Evolutionary conservation across 2,329 filamentous ascomycete species (phyloP), one percentile per base, ranked within the genome.

Genomic region (Clarireedia hainanense): DNA sequence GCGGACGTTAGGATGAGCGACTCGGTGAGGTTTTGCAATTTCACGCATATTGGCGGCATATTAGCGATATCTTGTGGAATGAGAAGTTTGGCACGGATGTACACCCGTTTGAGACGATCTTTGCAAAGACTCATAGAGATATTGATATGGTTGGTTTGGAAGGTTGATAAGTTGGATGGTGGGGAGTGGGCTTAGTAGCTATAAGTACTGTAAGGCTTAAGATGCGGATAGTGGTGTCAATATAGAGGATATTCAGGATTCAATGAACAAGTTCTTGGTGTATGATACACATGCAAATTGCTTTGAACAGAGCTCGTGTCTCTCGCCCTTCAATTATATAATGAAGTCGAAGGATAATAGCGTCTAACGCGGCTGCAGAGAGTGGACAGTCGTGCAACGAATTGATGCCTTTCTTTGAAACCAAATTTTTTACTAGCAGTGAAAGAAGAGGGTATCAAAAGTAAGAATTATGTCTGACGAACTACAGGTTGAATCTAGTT

Each of bases 401-500:
- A 30, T 30, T 2, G 7, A 30, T 9, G 27, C 27, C 2, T 9
- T 30, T 30, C 6, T 7, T 9, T 9, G 27, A 9, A 30, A 9
- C 7, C 7, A 10, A 30, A 7, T 2, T 30, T 20, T 20, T 3
- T 30, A 30, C 27, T 9, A 9, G 6, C 7, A 7, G 27, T 9
- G 6, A 30, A 46, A 26, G 14, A 14, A 14, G 58, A 37, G 58
- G 51, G 10, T 68, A 68, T 60, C 60, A 57, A 23, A 67, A 61
- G 48, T 66, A 62, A 47, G 63, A 68, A 45, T 60, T 60, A 42
- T 67, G 63, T 36, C 52, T 55, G 30, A 37, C 6, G 34, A 37
- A 34, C 82, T 79, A 97, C 69, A 99, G 76, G 73, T 95, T 94
- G 75, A 97, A 99, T 70, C 89, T 85, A 63, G 92, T 97, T 67